These are phyloP conservation scores for Lentinula detonsa DNA, from an alignment of 768 basidiomycete species.

Conservation along the genomic window DNA sequence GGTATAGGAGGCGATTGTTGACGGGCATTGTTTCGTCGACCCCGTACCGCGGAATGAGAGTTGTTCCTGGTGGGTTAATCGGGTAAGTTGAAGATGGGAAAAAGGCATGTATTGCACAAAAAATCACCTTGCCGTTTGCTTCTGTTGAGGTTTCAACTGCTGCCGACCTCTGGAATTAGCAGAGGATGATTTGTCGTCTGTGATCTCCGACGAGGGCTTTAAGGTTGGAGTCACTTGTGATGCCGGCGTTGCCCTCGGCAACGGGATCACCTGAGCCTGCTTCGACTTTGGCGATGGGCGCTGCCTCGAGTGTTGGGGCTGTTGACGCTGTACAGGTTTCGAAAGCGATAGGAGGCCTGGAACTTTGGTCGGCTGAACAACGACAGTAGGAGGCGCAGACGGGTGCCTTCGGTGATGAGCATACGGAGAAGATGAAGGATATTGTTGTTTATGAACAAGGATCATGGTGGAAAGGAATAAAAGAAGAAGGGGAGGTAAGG, in stretches of 20 bases:
- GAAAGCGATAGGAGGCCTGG: conserved; percentile 71
- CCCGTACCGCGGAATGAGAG: conserved; percentile 35
- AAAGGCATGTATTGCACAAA: not conserved
- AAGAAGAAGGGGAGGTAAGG: conserved; percentile 10
- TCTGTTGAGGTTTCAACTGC: conserved; percentile 36
- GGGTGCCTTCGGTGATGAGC: conserved; percentile 56
- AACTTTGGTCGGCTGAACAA: conserved; percentile 66
- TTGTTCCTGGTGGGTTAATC: conserved; percentile 19
- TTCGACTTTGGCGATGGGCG: conserved; percentile 29
- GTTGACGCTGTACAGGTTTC: conserved; percentile 40
- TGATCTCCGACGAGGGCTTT: conserved; percentile 22
- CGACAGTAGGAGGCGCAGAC: conserved; percentile 61
- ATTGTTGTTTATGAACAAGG: conserved; percentile 39
- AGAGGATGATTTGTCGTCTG: conserved; percentile 23
- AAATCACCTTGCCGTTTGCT: conserved; percentile 33
- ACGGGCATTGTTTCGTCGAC: conserved; percentile 47
- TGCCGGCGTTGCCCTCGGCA: conserved; percentile 22
- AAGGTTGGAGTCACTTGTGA: conserved; percentile 20
- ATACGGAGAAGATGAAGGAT: conserved; percentile 21
- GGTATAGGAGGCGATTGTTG: conserved; percentile 58
- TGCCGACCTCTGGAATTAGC: conserved; percentile 26
- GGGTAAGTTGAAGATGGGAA: not conserved
- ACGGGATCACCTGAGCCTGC: conserved; percentile 20
- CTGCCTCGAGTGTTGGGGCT: conserved; percentile 26
- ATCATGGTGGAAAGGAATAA: conserved; percentile 29